Evolutionary conservation across 768 basidiomycete species (phyloP).

Genomic region (Amyloporia xantha): DNA sequence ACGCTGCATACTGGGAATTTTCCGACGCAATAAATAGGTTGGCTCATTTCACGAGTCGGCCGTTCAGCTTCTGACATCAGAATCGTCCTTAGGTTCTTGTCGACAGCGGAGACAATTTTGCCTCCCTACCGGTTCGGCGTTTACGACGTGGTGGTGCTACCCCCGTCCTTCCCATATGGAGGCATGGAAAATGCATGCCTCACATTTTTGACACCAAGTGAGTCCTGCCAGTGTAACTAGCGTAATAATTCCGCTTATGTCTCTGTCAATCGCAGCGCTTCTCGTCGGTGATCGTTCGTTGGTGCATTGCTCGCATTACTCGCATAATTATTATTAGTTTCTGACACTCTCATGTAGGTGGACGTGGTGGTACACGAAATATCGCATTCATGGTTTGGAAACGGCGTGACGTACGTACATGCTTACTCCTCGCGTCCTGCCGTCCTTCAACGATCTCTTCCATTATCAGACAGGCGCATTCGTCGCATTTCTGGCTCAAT

Average conservation of each 20-base stretch:
- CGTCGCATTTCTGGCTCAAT: constrained; percentile 84
- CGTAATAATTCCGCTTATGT: background rate
- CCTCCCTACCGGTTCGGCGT: constrained; percentile 78
- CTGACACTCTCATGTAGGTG: constrained; percentile 23
- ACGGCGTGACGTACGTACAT: constrained; percentile 68
- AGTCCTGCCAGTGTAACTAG: constrained; percentile 14
- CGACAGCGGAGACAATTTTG: constrained; percentile 68
- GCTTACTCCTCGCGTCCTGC: background rate
- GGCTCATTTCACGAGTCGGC: constrained; percentile 1
- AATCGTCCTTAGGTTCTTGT: constrained; percentile 51
- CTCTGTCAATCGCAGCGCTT: constrained; percentile 65
- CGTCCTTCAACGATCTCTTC: background rate
- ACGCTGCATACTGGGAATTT: constrained; percentile 82
- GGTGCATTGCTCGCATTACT: constrained; percentile 24
- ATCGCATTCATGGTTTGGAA: constrained; percentile 90
- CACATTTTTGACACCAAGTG: constrained; percentile 85
- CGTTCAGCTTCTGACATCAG: background rate
- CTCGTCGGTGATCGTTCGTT: constrained; percentile 82
- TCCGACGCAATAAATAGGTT: constrained; percentile 77
- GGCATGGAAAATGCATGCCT: constrained; percentile 92
- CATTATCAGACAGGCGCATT: constrained; percentile 51
- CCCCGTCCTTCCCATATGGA: constrained; percentile 90
- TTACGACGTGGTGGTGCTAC: constrained; percentile 85
- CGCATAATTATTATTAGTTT: background rate
- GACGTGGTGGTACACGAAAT: constrained; percentile 88